phyloP scores from a whole-genome alignment of 192 early-diverging fungal genomes.

The Umbelopsis isabellina region DNA sequence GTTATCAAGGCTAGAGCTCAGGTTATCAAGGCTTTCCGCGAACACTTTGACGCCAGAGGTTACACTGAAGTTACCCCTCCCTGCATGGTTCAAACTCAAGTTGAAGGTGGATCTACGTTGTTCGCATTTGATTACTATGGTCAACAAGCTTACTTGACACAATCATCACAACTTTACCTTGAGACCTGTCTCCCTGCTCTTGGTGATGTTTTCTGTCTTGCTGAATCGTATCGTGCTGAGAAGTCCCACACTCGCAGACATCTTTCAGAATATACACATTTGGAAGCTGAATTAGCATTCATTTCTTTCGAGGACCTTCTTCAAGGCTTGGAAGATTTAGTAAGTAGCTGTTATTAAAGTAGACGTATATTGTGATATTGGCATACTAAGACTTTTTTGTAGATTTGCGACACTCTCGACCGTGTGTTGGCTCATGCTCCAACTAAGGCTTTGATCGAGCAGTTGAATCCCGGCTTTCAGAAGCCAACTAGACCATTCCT shows the following conservation, averaged over 20 bases:
- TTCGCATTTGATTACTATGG: conserved; percentile 98
- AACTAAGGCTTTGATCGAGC: conserved; percentile 73
- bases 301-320: conserved; percentile 92
- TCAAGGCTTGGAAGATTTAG: conserved; percentile 86
- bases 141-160: conserved; percentile 95
- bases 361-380: background rate
- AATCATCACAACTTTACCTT: conserved; percentile 98
- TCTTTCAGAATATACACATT: conserved; percentile 95
- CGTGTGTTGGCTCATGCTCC: conserved; percentile 76
- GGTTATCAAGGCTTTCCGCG: conserved; percentile 94
- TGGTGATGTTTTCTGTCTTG: conserved; percentile 95
- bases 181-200: conserved; percentile 94
- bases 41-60: conserved; percentile 80
- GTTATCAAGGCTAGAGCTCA: conserved; percentile 86
- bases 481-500: conserved; percentile 84
- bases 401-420: conserved; percentile 73
- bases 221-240: conserved; percentile 97
- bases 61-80: conserved; percentile 96
- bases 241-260: conserved; percentile 97
- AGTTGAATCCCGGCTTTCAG: conserved; percentile 92
- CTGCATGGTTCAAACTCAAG: conserved; percentile 98
- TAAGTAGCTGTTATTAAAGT: conserved; percentile 28
- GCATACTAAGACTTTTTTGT: background rate
- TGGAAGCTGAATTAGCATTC: conserved; percentile 96
- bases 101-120: conserved; percentile 96